Conservation (phyloP, 805 yeast genomes). For the Scheffersomyces spartinae region DNA sequence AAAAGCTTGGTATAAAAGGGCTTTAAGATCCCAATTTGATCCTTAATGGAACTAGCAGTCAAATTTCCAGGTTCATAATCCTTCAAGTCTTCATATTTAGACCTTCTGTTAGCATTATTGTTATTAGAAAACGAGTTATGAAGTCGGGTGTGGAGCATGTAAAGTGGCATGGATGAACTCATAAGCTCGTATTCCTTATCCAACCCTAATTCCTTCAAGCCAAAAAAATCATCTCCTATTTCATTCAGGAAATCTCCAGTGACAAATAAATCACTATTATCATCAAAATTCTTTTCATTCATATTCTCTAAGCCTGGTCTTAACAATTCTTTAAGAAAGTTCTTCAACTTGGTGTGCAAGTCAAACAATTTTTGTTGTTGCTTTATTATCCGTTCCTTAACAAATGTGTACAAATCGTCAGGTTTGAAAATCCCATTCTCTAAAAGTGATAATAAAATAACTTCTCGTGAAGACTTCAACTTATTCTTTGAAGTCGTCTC, state of each 20-base stretch:
- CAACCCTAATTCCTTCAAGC: slow-evolving; percentile 86
- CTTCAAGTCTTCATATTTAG: slow-evolving; percentile 55
- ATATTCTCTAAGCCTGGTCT: slow-evolving; percentile 71
- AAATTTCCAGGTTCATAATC: slow-evolving; percentile 43
- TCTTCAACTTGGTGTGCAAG: slow-evolving; percentile 52
- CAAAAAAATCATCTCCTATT: slow-evolving; percentile 95
- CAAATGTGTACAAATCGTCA: slow-evolving; percentile 61
- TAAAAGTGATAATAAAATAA: slow-evolving; percentile 50
- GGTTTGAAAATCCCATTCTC: slow-evolving; percentile 83
- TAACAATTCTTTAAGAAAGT: slow-evolving; percentile 65
- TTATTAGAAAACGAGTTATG: slow-evolving; percentile 41
- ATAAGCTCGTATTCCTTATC: slow-evolving; percentile 85
- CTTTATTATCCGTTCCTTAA: slow-evolving; percentile 59
- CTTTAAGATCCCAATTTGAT: slow-evolving; percentile 45
- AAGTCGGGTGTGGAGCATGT: slow-evolving; percentile 67
- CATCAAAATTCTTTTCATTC: slow-evolving; percentile 70
- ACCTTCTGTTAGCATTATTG: slow-evolving; percentile 35
- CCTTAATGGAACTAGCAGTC: slow-evolving; percentile 36
- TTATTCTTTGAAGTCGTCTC: slow-evolving; percentile 48
- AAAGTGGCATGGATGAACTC: slow-evolving; percentile 80
- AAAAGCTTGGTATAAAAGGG: slow-evolving; percentile 37
- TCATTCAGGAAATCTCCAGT: slow-evolving; percentile 93
- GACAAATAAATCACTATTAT: slow-evolving; percentile 86
- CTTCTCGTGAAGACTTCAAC: slow-evolving; percentile 31
- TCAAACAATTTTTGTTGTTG: slow-evolving; percentile 63